Percentiles rank a stretch among this genome's conserved stretches.
phyloP scores from a whole-genome alignment of 805 yeast species.

The Candida chauliodis region DNA sequence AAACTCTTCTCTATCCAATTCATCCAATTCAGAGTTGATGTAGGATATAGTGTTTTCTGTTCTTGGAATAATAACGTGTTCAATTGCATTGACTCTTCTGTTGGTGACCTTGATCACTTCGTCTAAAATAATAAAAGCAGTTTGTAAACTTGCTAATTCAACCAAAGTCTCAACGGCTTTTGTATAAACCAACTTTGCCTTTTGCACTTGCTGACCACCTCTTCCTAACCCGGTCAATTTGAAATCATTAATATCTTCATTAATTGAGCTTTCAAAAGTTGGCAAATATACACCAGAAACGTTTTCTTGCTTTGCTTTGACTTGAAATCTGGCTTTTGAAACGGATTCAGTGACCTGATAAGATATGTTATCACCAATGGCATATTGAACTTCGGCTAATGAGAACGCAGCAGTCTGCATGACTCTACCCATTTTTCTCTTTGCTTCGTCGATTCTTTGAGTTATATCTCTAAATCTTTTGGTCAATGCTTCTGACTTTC shows the following conservation, averaged over 20 bases:
- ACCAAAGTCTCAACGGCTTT: constrained; percentile 96
- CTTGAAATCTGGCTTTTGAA: constrained; percentile 84
- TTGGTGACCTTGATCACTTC: constrained; percentile 97
- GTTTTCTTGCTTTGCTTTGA: constrained; percentile 89
- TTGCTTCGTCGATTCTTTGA: constrained; percentile 88
- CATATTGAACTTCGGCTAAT: constrained; percentile 93
- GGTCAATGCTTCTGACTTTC: constrained; percentile 96
- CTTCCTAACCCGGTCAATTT: constrained; percentile 95
- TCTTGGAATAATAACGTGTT: constrained; percentile 95
- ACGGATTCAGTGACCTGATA: constrained; percentile 96
- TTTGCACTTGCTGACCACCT: constrained; percentile 97
- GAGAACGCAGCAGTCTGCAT: constrained; percentile 99
- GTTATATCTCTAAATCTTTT: constrained; percentile 96
- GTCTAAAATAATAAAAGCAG: constrained; percentile 93
- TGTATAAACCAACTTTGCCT: constrained; percentile 89
- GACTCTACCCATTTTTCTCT: constrained; percentile 95
- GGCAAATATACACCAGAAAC: constrained; percentile 95
- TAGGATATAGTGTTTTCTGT: constrained; percentile 91
- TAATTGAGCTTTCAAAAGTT: constrained; percentile 80
- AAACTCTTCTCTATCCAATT: constrained; percentile 96
- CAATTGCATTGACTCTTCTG: constrained; percentile 97
- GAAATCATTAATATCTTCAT: constrained; percentile 87
- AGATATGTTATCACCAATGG: constrained; percentile 93
- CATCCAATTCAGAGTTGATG: constrained; percentile 95
- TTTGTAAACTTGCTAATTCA: constrained; percentile 91